Conservation (phyloP, 257 asterid genomes). For the Nicotiana tabacum region DNA sequence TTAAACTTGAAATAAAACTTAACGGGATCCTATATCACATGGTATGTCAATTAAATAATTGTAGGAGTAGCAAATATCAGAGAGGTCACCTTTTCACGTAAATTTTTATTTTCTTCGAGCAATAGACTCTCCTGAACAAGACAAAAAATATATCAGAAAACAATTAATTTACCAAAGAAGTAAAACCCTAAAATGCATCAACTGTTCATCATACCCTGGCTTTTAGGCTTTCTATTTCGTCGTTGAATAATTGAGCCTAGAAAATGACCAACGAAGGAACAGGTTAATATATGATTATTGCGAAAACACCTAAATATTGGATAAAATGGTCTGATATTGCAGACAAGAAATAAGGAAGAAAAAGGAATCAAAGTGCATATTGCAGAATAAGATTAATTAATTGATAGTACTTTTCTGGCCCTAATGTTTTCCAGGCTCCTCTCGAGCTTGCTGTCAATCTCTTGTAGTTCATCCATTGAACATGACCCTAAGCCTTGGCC, state of each 20-base stretch:
- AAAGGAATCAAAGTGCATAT: neutral
- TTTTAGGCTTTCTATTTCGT: slow-evolving; percentile 24
- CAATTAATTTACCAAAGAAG: neutral
- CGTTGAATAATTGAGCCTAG: slow-evolving; percentile 28
- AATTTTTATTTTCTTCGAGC: slow-evolving; percentile 25
- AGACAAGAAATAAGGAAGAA: neutral
- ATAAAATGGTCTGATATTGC: too few relatives aligned
- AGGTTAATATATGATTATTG: neutral
- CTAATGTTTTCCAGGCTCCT: slow-evolving; percentile 49
- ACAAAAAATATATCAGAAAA: neutral
- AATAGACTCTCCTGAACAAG: slow-evolving; percentile 19
- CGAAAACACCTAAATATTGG: neutral
- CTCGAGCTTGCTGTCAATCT: slow-evolving; percentile 52
- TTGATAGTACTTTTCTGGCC: slow-evolving; percentile 47
- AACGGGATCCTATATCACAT: neutral
- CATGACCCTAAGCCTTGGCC: slow-evolving; percentile 53
- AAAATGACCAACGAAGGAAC: neutral
- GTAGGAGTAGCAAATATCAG: neutral
- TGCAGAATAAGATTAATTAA: too few relatives aligned
- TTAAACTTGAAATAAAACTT: too few relatives aligned
- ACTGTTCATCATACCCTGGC: slow-evolving; percentile 22
- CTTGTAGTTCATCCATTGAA: slow-evolving; percentile 50
- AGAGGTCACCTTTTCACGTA: slow-evolving; percentile 24
- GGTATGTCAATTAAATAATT: neutral
- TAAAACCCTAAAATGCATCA: neutral